Base-by-base conservation (phyloP, 2,329 filamentous ascomycete genomes). In the Sordariomycetes sp. region DNA sequence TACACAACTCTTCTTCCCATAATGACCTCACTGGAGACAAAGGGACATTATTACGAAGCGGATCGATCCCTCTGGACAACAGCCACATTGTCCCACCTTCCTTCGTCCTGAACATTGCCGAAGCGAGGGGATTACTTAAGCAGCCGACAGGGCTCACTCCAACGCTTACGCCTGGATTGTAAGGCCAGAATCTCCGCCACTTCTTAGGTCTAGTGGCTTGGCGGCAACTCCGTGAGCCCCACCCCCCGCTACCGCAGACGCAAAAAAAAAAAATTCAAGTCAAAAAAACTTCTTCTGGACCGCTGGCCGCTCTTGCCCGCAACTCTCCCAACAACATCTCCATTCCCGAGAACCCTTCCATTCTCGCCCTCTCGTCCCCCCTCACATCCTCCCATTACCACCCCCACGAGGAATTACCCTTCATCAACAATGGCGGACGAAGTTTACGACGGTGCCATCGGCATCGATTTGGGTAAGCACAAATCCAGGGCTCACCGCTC, bases 401-500 rank as follows among this genome's bases (percentile, higher is more conserved):
- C n/a, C 28, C n/a, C 37, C 25, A 24, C 53, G 40, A 24, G 37
- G 35, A 54, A 50, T n/a, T 60, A 52, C 59, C 57, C 32, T 60
- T 59, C 59, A 65, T 67, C 67, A 70, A 90, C 79, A 74, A 97
- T 97, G 93, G 87, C 90, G 76, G 91, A 96, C 77, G 93, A 97
- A 87, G 87, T 95, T 71, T 99, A 97, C 78, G 94, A 99, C 76
- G 94, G 94, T 89, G 94, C 94, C 86, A 90, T 97, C 81, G 94
- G 94, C 86, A 99, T 99, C 82, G 94, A 99, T 87, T 85, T 99
- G 81, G 94, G 93, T 96, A 81, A 71, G 87, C n/a, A 58, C 35
- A 32, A 48, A 7, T 22, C 24, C 54, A 55, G 22, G 22, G 12
- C 54, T 55, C 54, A 50, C 63, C 59, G 58, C 57, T 57, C 51